Percentiles rank a stretch among this genome's conserved stretches.
These are phyloP conservation scores for Cryptosporidium sp. DNA, from an alignment of 169 alveolate species.

Conservation along the genomic window DNA sequence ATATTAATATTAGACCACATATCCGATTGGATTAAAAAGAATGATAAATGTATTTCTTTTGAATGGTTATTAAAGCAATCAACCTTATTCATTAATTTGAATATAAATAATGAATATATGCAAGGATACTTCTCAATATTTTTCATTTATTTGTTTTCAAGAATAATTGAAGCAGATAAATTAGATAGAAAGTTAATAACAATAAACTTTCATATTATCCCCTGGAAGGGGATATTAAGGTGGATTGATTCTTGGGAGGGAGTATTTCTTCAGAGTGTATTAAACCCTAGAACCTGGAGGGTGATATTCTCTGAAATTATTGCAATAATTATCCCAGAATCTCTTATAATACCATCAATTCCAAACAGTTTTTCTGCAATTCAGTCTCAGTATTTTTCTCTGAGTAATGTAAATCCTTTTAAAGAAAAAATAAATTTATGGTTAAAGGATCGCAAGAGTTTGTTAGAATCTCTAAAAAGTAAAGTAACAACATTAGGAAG, in stretches of 20 bases:
- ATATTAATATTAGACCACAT: slow-evolving; percentile 33
- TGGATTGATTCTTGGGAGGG: slow-evolving; percentile 50
- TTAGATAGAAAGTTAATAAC: slow-evolving; percentile 3
- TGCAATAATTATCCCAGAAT: slow-evolving; percentile 58
- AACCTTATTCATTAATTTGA: neutral
- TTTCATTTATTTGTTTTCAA: slow-evolving; percentile 37
- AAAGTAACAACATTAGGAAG: neutral
- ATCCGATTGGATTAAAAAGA: slow-evolving; percentile 35
- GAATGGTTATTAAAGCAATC: neutral
- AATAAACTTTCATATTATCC: slow-evolving; percentile 1
- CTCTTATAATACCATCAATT: slow-evolving; percentile 24
- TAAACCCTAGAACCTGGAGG: slow-evolving; percentile 62
- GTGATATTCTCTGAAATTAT: slow-evolving; percentile 39
- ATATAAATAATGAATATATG: neutral
- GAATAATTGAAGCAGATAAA: slow-evolving; percentile 15
- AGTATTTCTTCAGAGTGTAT: neutral
- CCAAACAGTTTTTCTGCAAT: slow-evolving; percentile 2
- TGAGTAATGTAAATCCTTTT: neutral
- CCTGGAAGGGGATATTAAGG: slow-evolving; percentile 38
- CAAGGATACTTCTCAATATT: slow-evolving; percentile 16
- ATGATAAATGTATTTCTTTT: neutral
- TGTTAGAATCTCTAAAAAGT: neutral
- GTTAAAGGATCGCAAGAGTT: neutral
- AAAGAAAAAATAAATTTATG: slow-evolving; percentile 11
- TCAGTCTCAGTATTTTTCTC: neutral